Evolutionary conservation across 108 stramenopile species (phyloP), one percentile per base, ranked within the genome.

Genomic region (Bacterosira constricta): DNA sequence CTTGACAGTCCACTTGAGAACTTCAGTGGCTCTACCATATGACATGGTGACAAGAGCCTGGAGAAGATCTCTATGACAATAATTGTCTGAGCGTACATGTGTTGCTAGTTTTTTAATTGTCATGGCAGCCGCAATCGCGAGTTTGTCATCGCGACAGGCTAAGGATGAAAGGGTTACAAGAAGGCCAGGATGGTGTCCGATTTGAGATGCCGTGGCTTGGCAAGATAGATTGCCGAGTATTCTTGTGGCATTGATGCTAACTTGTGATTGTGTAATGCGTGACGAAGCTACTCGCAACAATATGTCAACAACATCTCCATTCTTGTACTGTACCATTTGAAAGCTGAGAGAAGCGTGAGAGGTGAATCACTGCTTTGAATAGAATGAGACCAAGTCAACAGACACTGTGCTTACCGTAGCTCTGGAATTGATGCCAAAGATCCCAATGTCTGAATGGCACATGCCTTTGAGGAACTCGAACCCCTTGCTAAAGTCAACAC

Each of bases 1-100:
- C 29, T 77, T 77, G 5, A 77, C 68, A 4, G 67, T 47, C 54
- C 38, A 77, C 23, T 69, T 69, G 12, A 77, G 50, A 18, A 77
- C 75, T 26, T 77, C 75, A 18, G 68, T 77, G 9, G 45, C 13
- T 54, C 23, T 39, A 0, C 62, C 44, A 30, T 77, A 77, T 13
- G 75, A 69, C 44, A 77, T 66, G 2, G 62, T 77, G 0, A 64
- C 46, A 21, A 77, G 49, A 20, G 75, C 67, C 36, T 54, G 61
- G 13, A 77, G 75, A 29, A 77, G 66, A 12, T 56, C 3, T 5
- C 12, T 6, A 49, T 77, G 75, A 47, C 51, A 47, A 42, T 18
- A 1, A 26, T 69, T 54, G 35, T 59, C 6, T 47, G 73, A 77
- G 32, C 49, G 75, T 41, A 75, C 32, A 44, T 45, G 42, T 0